phyloP scores from a whole-genome alignment of 176 grass and related monocot genomes.

The Oryza nivara region DNA sequence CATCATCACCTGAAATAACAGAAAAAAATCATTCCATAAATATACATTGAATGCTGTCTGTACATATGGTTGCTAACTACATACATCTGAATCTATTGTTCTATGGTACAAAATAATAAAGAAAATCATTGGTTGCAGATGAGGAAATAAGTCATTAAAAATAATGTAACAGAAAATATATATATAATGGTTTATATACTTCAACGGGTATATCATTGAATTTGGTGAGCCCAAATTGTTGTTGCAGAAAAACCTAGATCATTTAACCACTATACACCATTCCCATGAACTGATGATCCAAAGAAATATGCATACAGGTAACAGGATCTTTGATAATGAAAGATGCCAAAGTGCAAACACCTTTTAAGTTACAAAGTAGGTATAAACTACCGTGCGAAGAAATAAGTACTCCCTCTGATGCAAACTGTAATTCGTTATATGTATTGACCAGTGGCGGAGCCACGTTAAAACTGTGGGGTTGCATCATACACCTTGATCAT shows the following conservation, averaged over 20 bases:
- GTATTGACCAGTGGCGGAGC: no score
- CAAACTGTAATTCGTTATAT: no score
- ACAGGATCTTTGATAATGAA: slow-evolving; percentile 1
- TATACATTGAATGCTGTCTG: background rate
- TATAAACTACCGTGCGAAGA: slow-evolving; percentile 20
- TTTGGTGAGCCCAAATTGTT: slow-evolving; percentile 10
- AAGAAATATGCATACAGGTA: background rate
- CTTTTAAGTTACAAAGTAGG: background rate
- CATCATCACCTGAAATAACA: slow-evolving; percentile 71
- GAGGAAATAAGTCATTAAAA: slow-evolving; percentile 11
- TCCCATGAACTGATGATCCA: slow-evolving; percentile 22
- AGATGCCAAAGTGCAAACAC: background rate
- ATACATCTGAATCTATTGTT: slow-evolving; percentile 11
- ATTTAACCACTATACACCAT: slow-evolving; percentile 24
- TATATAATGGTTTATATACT: background rate
- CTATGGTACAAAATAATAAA: background rate
- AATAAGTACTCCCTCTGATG: background rate
- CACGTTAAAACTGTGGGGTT: no score
- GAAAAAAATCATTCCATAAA: slow-evolving; percentile 22
- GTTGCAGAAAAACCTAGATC: slow-evolving; percentile 10
- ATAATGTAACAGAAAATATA: slow-evolving; percentile 17
- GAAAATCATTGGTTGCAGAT: slow-evolving; percentile 20
- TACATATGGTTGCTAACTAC: background rate
- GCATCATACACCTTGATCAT: no score
- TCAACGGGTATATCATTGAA: background rate